Percentiles rank a stretch among this genome's conserved stretches.
These are phyloP conservation scores for Cladosporium sp. DNA, from an alignment of 2,329 filamentous ascomycete genomes.

Conservation along the genomic window DNA sequence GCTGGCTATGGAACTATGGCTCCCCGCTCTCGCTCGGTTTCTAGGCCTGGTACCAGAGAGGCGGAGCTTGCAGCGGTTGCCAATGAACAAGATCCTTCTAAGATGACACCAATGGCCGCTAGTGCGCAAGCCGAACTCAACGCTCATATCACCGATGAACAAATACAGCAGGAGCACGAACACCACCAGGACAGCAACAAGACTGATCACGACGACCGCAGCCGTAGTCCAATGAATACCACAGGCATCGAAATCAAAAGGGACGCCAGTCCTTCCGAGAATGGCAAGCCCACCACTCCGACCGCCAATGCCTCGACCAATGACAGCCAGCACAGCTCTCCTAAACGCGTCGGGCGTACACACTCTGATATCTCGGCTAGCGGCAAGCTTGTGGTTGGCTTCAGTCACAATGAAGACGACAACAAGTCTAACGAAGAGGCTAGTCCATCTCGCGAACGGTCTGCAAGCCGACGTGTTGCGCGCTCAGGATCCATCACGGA, in stretches of 20 bases:
- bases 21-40: neutral
- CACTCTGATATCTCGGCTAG: constrained; percentile 13
- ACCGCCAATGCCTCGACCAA: neutral
- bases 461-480: constrained; percentile 41
- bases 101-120: neutral
- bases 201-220: neutral
- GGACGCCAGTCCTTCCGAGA: neutral
- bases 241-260: constrained; percentile 4
- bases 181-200: neutral
- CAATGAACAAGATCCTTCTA: neutral
- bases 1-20: constrained; percentile 21
- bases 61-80: constrained; percentile 1
- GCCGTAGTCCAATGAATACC: constrained; percentile 6
- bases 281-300: neutral
- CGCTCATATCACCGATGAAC: constrained; percentile 3
- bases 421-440: constrained; percentile 17
- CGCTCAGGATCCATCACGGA: constrained; percentile 76
- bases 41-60: neutral
- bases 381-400: constrained; percentile 25
- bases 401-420: constrained; percentile 23
- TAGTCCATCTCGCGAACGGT: constrained; percentile 34
- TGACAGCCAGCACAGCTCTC: neutral
- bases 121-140: constrained; percentile 10
- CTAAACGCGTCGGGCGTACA: neutral
- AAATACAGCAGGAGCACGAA: neutral